Evolutionary conservation across 2,329 filamentous ascomycete genomes (phyloP), one percentile per base, ranked within the genome.

Genomic region (Lachnellula hyalina): DNA sequence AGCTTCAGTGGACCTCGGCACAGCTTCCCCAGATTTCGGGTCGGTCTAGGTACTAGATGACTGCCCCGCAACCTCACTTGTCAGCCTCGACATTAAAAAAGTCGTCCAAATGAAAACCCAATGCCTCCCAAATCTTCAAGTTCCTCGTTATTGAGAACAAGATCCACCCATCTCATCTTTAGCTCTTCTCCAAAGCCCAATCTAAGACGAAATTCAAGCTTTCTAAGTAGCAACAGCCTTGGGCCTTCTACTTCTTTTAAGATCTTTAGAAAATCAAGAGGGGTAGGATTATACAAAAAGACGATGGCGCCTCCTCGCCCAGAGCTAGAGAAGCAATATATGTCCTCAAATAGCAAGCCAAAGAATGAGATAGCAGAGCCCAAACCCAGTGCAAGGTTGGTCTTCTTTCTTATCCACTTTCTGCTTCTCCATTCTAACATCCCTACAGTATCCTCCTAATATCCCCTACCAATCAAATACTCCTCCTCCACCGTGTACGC

Each of bases 401-500:
- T 53, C 55, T 23, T 3, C 44, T 25, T 4, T 28, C 1, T 45
- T 9, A 49, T 51, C 21, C 21, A 36, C 34, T 25, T 38, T 15
- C 19, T n/a, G 8, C n/a, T n/a, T 21, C n/a, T 35, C 14, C 6
- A 34, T 9, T 59, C 45, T 48, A 36, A 32, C 17, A 47, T 8
- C 8, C 9, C 11, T 47, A 58, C 55, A 95, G 90, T 62, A 84
- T 97, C 47, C 66, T 97, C 35, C 79, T 97, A 14, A 77, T 99
- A 47, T 96, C 94, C 0, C 87, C 91, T 0, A 78, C 80, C 49
- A 96, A 97, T 70, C 85, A 96, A 70, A 83, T 97, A 47, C 80
- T 99, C 0, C 83, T 97, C 17, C 83, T 97, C 8, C 91, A 91
- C 70, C 86, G 94, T 59, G 90, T 96, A 2, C 80, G 86, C 61